These are phyloP conservation scores for Trichoderma endophyticum DNA, from an alignment of 2,329 filamentous ascomycete species.

Conservation along the genomic window DNA sequence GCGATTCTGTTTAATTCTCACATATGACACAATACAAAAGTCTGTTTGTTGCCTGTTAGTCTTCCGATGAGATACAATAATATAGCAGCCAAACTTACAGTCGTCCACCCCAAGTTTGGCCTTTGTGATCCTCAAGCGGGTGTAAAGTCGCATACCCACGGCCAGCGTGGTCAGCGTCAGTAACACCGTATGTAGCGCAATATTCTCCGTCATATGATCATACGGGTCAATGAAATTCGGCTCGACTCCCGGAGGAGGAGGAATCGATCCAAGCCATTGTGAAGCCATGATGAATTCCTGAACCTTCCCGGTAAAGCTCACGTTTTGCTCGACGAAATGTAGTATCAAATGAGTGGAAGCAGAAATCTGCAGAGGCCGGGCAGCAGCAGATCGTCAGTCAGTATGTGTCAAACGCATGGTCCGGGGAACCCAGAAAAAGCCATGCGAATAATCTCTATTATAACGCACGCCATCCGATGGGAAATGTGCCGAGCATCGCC, in stretches of 20 bases:
- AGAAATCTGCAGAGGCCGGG: neutral
- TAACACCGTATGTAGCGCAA: neutral
- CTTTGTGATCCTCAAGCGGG: neutral
- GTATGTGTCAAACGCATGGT: neutral
- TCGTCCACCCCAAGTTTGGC: neutral
- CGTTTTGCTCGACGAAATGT: neutral
- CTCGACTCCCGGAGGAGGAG: neutral
- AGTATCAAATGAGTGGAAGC: neutral
- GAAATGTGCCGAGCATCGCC: neutral
- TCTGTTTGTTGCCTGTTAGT: neutral
- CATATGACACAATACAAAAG: neutral
- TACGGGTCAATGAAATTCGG: neutral
- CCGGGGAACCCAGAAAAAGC: neutral
- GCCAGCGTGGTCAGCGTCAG: neutral
- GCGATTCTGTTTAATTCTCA: neutral
- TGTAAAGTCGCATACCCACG: neutral
- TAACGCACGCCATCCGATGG: neutral
- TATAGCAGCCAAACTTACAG: neutral
- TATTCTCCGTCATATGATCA: neutral
- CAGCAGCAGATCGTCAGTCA: neutral
- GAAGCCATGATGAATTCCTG: neutral
- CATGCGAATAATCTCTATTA: neutral
- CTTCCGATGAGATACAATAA: neutral
- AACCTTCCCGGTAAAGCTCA: neutral
- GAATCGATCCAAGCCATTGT: neutral